Evolutionary conservation across 2,329 filamentous ascomycete species (phyloP), one percentile per base, ranked within the genome.

Genomic region (Sphaerulina vaccinii): DNA sequence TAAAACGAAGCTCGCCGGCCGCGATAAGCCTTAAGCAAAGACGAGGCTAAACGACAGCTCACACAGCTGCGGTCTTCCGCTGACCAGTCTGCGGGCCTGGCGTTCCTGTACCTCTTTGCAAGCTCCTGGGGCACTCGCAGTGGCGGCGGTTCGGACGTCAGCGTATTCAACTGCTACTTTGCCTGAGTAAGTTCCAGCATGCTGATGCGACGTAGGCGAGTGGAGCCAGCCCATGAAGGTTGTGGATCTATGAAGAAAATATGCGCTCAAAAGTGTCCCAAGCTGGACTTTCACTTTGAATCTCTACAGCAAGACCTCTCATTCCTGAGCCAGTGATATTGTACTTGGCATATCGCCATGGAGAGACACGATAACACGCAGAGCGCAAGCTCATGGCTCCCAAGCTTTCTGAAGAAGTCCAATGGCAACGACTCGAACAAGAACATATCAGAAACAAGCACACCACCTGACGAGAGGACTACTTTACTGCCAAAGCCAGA

Each of bases 401-500:
- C 61, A 38, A 48, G 41, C n/a, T 35, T 41, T 21, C 58, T 63
- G 48, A 40, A 61, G 7, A 51, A 52, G 36, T 44, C 48, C 23
- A 43, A 50, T 24, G 13, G n/a, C 18, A 24, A n/a, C 23, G 2
- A n/a, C 21, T 40, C 23, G 6, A 44, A 48, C 18, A 35, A 53
- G 7, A 40, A 54, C 39, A 10, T 21, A 16, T 46, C 49, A 16
- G 37, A 21, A 7, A 41, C 43, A 10, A 45, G 35, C 19, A 29
- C 35, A 21, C 19, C 37, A 16, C 35, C 74, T 6, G 60, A 72
- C 49, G 76, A 79, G 56, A 68, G 62, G 3, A 73, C 73, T 8
- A 65, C 69, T 16, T 70, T 79, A 11, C 65, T 79, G 5, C 69
- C 71, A 3, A 70, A 72, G 39, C 64, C 66, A n/a, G 65, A 70